Conservation (phyloP, 1,139 yeast species). For the Pichia kudriavzevii region DNA sequence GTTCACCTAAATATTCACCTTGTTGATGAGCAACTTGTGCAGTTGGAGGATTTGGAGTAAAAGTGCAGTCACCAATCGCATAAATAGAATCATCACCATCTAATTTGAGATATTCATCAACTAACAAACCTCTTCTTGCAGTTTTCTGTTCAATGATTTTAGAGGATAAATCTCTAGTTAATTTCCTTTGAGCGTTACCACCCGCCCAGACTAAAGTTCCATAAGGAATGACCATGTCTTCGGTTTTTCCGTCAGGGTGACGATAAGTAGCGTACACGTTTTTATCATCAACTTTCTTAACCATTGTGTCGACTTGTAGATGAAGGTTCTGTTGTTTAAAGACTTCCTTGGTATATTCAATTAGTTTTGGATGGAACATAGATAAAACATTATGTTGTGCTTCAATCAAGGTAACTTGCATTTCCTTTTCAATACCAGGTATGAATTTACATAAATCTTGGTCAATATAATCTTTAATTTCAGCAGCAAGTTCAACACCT, state of each 20-base stretch:
- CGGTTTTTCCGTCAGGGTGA: conserved; percentile 36
- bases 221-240: conserved; percentile 41
- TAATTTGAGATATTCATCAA: conserved; percentile 43
- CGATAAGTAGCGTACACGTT: conserved; percentile 41
- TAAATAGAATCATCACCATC: conserved; percentile 47
- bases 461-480: conserved; percentile 54
- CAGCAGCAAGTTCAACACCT: conserved; percentile 87
- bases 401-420: conserved; percentile 48
- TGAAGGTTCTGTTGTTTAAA: conserved; percentile 48
- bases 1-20: conserved; percentile 45
- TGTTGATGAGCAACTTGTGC: conserved; percentile 63
- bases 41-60: conserved; percentile 54
- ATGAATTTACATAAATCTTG: conserved; percentile 54
- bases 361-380: conserved; percentile 49
- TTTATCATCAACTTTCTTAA: conserved; percentile 46
- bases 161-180: conserved; percentile 39
- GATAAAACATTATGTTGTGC: conserved; percentile 53
- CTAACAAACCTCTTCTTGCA: conserved; percentile 53
- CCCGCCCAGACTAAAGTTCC: conserved; percentile 62
- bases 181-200: conserved; percentile 52
- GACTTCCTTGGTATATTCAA: conserved; percentile 50
- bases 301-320: conserved; percentile 49
- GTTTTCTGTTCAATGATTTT: conserved; percentile 51
- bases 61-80: conserved; percentile 58
- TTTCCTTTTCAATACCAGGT: conserved; percentile 51